A percentile compares a stretch with the other conserved stretches of the same genome.
Conservation (phyloP, 345 rosid species). For the Sisymbrium altissimum region DNA sequence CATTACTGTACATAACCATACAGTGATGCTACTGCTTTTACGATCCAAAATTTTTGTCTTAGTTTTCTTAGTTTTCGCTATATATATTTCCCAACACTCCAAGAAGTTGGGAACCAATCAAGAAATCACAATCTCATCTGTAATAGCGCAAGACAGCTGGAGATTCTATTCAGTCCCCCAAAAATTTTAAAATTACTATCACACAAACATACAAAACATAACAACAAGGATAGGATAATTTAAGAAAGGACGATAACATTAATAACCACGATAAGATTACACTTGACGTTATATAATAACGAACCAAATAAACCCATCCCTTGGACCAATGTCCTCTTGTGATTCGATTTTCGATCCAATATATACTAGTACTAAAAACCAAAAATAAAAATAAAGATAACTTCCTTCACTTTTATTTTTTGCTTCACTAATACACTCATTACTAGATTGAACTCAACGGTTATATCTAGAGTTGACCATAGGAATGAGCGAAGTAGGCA, state of each 20-base stretch:
- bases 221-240: neutral
- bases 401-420: conserved; percentile 1
- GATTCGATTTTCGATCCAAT: conserved; percentile 12
- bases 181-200: neutral
- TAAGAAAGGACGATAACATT: neutral
- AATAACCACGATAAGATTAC: conserved; percentile 16
- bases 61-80: neutral
- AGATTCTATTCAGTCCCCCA: conserved; percentile 13
- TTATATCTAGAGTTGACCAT: conserved; percentile 59
- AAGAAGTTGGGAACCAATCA: conserved; percentile 26
- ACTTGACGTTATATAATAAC: conserved; percentile 15
- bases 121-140: conserved; percentile 15
- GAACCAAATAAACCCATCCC: conserved; percentile 1
- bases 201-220: conserved; percentile 13
- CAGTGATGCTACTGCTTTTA: neutral
- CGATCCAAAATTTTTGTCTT: neutral
- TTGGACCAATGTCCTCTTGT: conserved; percentile 29
- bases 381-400: conserved; percentile 13
- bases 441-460: conserved; percentile 5
- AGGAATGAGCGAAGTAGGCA: conserved; percentile 84
- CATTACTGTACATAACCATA: neutral
- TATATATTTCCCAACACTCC: neutral
- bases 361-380: neutral
- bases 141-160: conserved; percentile 20
- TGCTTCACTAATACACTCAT: neutral